Conservation (phyloP, 1,284 basidiomycete genomes). For the Irpex sp. region DNA sequence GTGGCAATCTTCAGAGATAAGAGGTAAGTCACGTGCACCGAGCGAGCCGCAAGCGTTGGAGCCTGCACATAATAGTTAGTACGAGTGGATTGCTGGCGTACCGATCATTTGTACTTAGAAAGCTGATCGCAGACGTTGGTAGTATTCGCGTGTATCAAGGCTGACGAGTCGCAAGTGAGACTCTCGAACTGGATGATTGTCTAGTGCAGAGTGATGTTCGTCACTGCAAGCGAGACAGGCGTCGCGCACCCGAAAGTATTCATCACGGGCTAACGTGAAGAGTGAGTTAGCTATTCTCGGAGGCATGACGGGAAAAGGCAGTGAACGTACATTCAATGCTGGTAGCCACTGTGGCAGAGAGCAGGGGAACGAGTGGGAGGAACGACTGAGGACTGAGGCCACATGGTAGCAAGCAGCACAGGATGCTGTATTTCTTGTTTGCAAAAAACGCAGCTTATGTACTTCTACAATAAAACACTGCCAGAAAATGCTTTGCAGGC, state of each 20-base stretch:
- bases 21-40: slow-evolving; percentile 19
- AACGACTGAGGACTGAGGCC: neutral
- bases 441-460: neutral
- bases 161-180: neutral
- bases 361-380: neutral
- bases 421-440: neutral
- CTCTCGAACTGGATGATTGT: neutral
- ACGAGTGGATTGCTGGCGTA: neutral
- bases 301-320: neutral
- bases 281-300: neutral
- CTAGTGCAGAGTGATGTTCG: neutral
- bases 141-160: neutral
- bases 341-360: neutral
- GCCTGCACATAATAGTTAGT: slow-evolving; percentile 8
- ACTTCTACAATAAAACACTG: neutral
- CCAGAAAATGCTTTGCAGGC: neutral
- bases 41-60: slow-evolving; percentile 18
- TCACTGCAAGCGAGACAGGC: neutral
- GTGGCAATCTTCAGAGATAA: slow-evolving; percentile 23
- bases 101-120: slow-evolving; percentile 13
- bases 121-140: slow-evolving; percentile 20
- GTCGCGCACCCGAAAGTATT: neutral
- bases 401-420: neutral
- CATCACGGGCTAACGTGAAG: neutral
- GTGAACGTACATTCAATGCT: neutral